Conservation (phyloP, 129 eudicot species). For the Lactuca sativa region DNA sequence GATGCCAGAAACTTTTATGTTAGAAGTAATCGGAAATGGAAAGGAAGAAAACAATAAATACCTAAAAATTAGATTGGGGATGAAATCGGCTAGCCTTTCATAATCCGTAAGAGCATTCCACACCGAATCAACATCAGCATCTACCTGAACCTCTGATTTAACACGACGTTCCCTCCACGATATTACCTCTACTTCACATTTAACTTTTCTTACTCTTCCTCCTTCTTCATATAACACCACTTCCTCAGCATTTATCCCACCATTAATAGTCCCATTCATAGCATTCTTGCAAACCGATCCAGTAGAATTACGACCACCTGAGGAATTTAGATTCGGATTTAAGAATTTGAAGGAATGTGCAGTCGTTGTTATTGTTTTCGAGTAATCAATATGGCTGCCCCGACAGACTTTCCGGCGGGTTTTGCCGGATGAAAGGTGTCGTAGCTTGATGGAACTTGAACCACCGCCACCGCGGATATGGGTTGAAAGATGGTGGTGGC, state of each 20-base stretch:
- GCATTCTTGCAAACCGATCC: constrained; percentile 8
- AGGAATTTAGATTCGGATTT: neutral
- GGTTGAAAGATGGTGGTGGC: constrained; percentile 22
- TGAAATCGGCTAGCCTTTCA: constrained; percentile 91
- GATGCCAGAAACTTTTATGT: neutral
- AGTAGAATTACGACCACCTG: neutral
- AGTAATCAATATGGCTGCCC: neutral
- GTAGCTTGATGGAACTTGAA: constrained; percentile 14
- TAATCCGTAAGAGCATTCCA: constrained; percentile 95
- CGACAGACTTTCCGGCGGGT: constrained; percentile 20
- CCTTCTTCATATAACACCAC: constrained; percentile 41
- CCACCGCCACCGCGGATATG: neutral
- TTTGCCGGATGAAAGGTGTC: constrained; percentile 25
- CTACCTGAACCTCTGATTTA: constrained; percentile 57
- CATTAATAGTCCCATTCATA: constrained; percentile 12
- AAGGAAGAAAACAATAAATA: constrained; percentile 12
- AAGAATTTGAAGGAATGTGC: constrained; percentile 8
- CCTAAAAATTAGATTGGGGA: constrained; percentile 93
- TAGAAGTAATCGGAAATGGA: neutral
- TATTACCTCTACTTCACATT: constrained; percentile 78
- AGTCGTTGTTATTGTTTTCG: neutral
- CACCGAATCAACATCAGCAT: constrained; percentile 77
- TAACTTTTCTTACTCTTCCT: constrained; percentile 53
- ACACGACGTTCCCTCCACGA: constrained; percentile 92
- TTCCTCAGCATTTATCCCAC: constrained; percentile 34